Percentiles rank a stretch among this genome's conserved stretches.
These are phyloP conservation scores for Xylogone sp. DNA, from an alignment of 2,329 filamentous ascomycete species.

Conservation along the genomic window DNA sequence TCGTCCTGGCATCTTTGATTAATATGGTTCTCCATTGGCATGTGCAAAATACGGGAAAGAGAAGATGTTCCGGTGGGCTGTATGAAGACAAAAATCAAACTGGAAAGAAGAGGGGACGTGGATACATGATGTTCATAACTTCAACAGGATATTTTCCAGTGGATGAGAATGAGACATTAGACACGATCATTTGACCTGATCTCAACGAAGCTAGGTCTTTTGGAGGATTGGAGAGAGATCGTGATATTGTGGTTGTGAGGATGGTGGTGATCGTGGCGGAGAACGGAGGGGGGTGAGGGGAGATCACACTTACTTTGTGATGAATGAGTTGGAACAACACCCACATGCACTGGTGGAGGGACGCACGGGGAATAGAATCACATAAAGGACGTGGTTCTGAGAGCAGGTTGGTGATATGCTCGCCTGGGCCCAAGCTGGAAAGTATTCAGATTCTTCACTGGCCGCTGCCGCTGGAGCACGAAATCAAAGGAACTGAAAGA, in stretches of 20 bases:
- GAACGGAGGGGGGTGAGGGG: too few species aligned
- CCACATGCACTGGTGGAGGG: not conserved
- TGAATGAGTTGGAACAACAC: not conserved
- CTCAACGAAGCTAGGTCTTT: not conserved
- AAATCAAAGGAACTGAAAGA: too few species aligned
- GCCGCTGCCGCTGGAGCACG: too few species aligned
- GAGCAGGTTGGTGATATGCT: not conserved
- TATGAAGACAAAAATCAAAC: not conserved
- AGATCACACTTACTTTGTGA: not conserved
- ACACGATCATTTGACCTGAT: not conserved
- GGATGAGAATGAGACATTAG: not conserved
- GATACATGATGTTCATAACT: not conserved
- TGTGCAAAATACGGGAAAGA: not conserved
- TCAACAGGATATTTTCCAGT: not conserved
- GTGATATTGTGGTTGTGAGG: not conserved
- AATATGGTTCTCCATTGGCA: conserved; percentile 1
- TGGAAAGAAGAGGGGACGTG: not conserved
- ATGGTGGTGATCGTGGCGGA: too few species aligned
- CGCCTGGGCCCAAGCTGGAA: not conserved
- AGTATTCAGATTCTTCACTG: too few species aligned
- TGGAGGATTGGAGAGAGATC: not conserved
- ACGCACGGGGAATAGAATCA: not conserved
- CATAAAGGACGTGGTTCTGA: not conserved
- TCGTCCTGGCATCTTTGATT: conserved; percentile 17
- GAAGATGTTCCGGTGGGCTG: not conserved